Evolutionary conservation across 345 rosid species (phyloP), one percentile per base, ranked within the genome.

Genomic region (Ceriops zippeliana): DNA sequence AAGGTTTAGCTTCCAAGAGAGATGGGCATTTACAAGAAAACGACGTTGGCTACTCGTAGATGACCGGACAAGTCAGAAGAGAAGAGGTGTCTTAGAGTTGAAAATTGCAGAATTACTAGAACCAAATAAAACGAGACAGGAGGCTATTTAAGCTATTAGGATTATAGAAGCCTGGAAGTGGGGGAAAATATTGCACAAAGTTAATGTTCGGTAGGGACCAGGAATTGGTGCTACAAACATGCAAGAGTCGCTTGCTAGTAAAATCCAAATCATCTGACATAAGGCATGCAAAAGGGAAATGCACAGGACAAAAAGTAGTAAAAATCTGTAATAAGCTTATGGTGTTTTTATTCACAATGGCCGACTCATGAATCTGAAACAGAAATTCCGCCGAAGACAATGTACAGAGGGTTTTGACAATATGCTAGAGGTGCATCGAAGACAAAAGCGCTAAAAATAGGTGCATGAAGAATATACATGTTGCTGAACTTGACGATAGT

Each of bases 261-360:
- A 34, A 68, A 65, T n/a, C 52, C 54, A 54, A 47, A 72, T 42
- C 49, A 42, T 15, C 57, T 52, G 53, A 67, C 47, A 31, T 47
- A 64, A 52, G 60, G 69, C 61, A 24, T 22, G 17, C 16, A 19
- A 24, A 1, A 30, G 56, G 15, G 37, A 15, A 63, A 22, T 24
- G 62, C 49, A 37, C 53, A n/a, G 15, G 52, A 20, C 42, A 38
- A 38, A 26, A 65, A 3, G 51, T 21, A 54, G 15, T 37, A 73
- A 73, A 66, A 51, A 13, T 28, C 24, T 53, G 28, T 35, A 24
- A 8, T 22, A 67, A 76, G 56, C 66, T 71, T 64, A 66, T 17
- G 67, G 38, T 16, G 47, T 62, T 49, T 26, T 79, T 81, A 81
- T 81, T 77, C 81, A 83, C 89, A 85, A 37, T 8, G 72, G 58